Evolutionary conservation across 495 filamentous ascomycete genomes (phyloP), one percentile per base, ranked within the genome.

Genomic region (Schizothecium vesticola): DNA sequence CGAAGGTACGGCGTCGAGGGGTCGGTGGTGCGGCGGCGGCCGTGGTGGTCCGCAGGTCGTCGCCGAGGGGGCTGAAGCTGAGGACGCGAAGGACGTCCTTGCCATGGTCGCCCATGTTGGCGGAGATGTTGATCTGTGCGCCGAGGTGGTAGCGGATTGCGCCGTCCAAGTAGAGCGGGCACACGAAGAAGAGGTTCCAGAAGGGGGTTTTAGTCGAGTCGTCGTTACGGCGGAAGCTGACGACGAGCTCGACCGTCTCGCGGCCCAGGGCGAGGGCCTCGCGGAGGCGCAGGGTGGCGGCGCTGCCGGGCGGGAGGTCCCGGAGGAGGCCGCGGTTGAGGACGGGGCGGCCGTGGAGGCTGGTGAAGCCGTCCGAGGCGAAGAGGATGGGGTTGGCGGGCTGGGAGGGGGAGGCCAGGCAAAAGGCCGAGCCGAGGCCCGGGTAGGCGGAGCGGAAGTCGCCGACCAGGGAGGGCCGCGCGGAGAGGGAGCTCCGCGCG

Each of bases 111-210:
- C 81, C 82, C 67, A 87, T 81, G 12, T 79, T 82, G 13, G 82
- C 82, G 1, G 83, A 86, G 57, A 86, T 82, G 68, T 87, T 85
- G 71, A 88, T 81, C 73, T 88, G 86, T 0, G 77, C 86, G 9
- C 85, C 86, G 12, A 88, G 79, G 67, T 79, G 85, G 78, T 80
- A 87, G 0, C 73, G 73, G 3, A 83, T 64, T 21, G 73, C 77
- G 1, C 84, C 85, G 24, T 76, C 77, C n/a, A n/a, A n/a, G 61
- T 82, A 77, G 3, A 88, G 73, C 0, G 86, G 86, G 29, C 84
- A 80, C 29, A 83, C 71, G 64, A 85, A 85, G 9, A 87, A 70
- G 24, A 88, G 70, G 65, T 86, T 87, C 85, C 84, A 87, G 66
- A 85, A 87, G 0, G 84, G 82, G 25, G 80, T 78, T 2, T 2